Evolutionary conservation across 2,329 filamentous ascomycete species (phyloP).

Genomic region (Aureobasidium uvarum): DNA sequence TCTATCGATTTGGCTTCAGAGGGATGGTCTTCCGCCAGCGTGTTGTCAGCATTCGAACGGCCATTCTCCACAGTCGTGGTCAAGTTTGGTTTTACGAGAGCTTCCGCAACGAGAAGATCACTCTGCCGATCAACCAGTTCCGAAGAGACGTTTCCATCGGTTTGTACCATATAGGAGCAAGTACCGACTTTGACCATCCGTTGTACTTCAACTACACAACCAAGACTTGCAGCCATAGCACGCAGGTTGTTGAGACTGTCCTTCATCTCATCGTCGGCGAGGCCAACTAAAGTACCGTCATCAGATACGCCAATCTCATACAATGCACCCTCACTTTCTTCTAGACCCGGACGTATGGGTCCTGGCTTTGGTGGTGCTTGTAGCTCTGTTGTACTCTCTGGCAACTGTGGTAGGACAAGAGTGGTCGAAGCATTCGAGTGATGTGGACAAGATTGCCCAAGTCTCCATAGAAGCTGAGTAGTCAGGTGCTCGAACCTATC

Average conservation of each 20-base stretch:
- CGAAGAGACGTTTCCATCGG: conserved; percentile 28
- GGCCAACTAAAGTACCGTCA: conserved; percentile 83
- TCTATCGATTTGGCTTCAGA: conserved; percentile 48
- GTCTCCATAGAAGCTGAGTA: conserved; percentile 88
- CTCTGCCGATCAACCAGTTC: conserved; percentile 36
- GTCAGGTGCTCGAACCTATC: conserved; percentile 86
- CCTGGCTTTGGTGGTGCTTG: conserved; percentile 54
- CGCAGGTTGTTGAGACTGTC: conserved; percentile 83
- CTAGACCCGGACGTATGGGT: conserved; percentile 68
- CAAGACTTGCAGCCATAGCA: conserved; percentile 89
- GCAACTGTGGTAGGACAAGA: conserved; percentile 70
- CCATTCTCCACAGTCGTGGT: conserved; percentile 11
- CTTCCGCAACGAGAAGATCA: conserved; percentile 84
- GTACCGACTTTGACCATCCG: conserved; percentile 81
- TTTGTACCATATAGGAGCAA: conserved; percentile 67
- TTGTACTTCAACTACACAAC: conserved; percentile 78
- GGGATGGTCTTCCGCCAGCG: neutral
- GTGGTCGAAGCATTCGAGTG: conserved; percentile 77
- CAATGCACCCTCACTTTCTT: conserved; percentile 87
- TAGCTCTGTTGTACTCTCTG: conserved; percentile 63
- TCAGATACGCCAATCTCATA: conserved; percentile 98
- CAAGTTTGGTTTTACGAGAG: conserved; percentile 72
- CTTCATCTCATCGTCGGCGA: conserved; percentile 86
- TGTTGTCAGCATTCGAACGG: neutral
- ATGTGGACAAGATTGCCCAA: conserved; percentile 92